Evolutionary conservation across 495 filamentous ascomycete species (phyloP), one percentile per base, ranked within the genome.

Genomic region (Apiosordaria backusii): DNA sequence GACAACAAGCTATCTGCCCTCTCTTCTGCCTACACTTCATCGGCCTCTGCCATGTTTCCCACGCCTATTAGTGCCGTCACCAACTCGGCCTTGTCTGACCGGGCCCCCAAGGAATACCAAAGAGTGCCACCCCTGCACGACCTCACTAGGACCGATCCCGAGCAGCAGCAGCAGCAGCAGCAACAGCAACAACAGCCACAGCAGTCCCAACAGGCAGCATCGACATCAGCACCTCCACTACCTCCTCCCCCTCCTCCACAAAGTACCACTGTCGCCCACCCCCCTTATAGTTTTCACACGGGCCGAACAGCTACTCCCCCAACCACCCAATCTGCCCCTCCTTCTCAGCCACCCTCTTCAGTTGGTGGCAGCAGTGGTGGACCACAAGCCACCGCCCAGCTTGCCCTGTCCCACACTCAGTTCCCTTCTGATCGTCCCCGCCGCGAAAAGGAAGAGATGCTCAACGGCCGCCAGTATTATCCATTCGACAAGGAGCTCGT

Each of bases 391-490:
- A 85, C 85, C 1, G 85, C 88, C 25, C 85, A 86, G 69, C 79
- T 87, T 4, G 85, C 88, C 18, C 74, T 87, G 53, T 83, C 83
- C 19, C 84, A 85, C 70, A 74, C 80, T 50, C 75, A 81, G 69
- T 75, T 80, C 65, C 74, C 83, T 50, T 68, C 79, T 13, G 72
- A 75, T 23, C 75, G 79, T 68, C 76, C 68, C 65, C 77, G 85
- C 35, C 90, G 88, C 0, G 92, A 97, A 75, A 97, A 95, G 75
- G 92, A 97, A 58, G 95, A 97, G 77, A 99, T 99, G 95, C 82
- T 97, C 3, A 83, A 81, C 53, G 92, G 92, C n/a, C 83, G 92
- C 25, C 83, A 87, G 10, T 98, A 93, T 74, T 87, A 87, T 59
- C 91, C 91, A 1, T 91, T 88, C 67, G 87, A 90, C 72, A 83